Percentiles rank a stretch among this genome's conserved stretches.
Evolutionary conservation across 2,329 filamentous ascomycete species (phyloP).

Genomic region (Epicoccum sorghinum): DNA sequence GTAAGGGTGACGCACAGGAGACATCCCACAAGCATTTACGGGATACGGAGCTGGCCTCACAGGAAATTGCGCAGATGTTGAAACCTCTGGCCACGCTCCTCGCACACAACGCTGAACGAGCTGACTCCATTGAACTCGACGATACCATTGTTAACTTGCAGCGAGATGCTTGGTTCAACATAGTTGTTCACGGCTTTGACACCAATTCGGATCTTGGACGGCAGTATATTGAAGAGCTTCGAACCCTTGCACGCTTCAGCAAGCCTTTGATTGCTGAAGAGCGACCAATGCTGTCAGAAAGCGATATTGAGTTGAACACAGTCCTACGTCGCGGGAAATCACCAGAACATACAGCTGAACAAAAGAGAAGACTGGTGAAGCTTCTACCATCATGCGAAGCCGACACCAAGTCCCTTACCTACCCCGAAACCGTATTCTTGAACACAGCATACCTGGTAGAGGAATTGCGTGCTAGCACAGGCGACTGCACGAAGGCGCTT

Average conservation of each 20-base stretch:
- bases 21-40: constrained; percentile 72
- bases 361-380: constrained; percentile 77
- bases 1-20: constrained; percentile 84
- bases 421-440: constrained; percentile 89
- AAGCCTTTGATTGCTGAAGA: constrained; percentile 87
- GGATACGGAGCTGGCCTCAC: constrained; percentile 81
- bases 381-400: constrained; percentile 77
- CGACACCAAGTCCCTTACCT: constrained; percentile 82
- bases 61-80: constrained; percentile 86
- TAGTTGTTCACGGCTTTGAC: constrained; percentile 90
- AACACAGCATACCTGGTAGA: constrained; percentile 91
- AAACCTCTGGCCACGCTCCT: constrained; percentile 87
- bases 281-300: constrained; percentile 87
- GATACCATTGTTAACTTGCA: constrained; percentile 68
- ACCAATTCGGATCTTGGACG: constrained; percentile 74
- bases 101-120: constrained; percentile 57
- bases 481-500: constrained; percentile 87
- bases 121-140: constrained; percentile 64
- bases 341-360: constrained; percentile 75
- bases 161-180: constrained; percentile 97
- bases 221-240: constrained; percentile 76
- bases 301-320: constrained; percentile 95
- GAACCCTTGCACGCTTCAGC: constrained; percentile 84
- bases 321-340: constrained; percentile 86
- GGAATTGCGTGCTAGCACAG: constrained; percentile 81